Conservation (phyloP, 495 filamentous ascomycete species). For the Penicillium bovifimosum region DNA sequence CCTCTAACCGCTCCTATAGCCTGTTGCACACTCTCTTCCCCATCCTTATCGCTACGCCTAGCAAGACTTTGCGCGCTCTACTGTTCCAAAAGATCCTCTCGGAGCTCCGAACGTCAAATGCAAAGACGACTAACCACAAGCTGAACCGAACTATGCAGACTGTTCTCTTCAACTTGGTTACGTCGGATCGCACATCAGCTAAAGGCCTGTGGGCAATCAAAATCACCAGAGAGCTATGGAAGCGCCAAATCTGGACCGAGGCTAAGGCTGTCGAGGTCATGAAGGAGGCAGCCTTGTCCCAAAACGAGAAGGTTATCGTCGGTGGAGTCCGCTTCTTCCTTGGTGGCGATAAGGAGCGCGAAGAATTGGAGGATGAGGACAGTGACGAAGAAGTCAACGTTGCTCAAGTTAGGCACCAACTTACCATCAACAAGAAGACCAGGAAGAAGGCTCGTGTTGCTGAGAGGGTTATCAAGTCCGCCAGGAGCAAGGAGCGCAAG, state of each 20-base stretch:
- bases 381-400: slow-evolving; percentile 81
- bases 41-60: slow-evolving; percentile 78
- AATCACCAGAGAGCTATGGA: slow-evolving; percentile 82
- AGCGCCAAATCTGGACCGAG: slow-evolving; percentile 82
- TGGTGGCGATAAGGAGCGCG: slow-evolving; percentile 88
- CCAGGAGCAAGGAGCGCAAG: slow-evolving; percentile 79
- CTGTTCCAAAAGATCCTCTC: slow-evolving; percentile 88
- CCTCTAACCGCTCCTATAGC: slow-evolving; percentile 25
- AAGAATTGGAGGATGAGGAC: slow-evolving; percentile 83
- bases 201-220: slow-evolving; percentile 95
- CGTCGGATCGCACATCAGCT: slow-evolving; percentile 71
- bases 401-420: slow-evolving; percentile 73
- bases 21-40: slow-evolving; percentile 88
- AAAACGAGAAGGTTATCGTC: slow-evolving; percentile 83
- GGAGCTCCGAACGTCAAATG: slow-evolving; percentile 79
- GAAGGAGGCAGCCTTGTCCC: slow-evolving; percentile 77
- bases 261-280: slow-evolving; percentile 86
- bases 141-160: slow-evolving; percentile 91
- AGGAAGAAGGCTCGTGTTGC: slow-evolving; percentile 76
- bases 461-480: slow-evolving; percentile 67
- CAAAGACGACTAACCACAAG: slow-evolving; percentile 79
- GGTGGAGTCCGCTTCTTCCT: slow-evolving; percentile 92
- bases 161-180: slow-evolving; percentile 84
- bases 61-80: slow-evolving; percentile 76
- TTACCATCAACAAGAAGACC: slow-evolving; percentile 90